Evolutionary conservation across 2,329 filamentous ascomycete genomes (phyloP), one percentile per base, ranked within the genome.

Genomic region (Cladophialophora exuberans): DNA sequence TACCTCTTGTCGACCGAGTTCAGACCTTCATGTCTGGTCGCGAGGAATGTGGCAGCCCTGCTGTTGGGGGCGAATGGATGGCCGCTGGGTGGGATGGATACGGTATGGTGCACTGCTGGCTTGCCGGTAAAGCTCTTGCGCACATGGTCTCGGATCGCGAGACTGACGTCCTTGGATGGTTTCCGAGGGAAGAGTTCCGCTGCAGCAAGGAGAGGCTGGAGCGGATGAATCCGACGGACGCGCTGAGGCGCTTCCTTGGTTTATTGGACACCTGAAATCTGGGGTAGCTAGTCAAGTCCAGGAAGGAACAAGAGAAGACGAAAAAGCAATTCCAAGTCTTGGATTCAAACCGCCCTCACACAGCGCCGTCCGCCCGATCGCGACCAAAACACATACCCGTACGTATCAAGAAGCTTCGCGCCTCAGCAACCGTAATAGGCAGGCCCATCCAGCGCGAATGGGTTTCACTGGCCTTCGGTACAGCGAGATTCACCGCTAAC

Each of bases 51-150:
- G 44, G 54, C 35, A 42, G 53, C 4, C 7, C 13, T 3, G 9
- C 15, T 22, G 53, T 50, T 11, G n/a, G 39, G 11, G 64, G 62
- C 6, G 67, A 69, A 47, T 69, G 65, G 66, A 63, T 69, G n/a
- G 63, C 65, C 3, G 67, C 65, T 1, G 67, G 65, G 1, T 69
- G 62, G 57, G 66, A 66, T 56, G 67, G 67, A 1, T 63, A 66
- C 45, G 67, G 68, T 2, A 69, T 69, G 68, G 59, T 58, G n/a
- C 65, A 67, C 47, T 63, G 59, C 48, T 68, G 64, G 66, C 33
- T 65, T 31, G 54, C 52, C 11, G 66, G 67, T 1, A 61, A 67
- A 48, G 66, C 64, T 4, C 42, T 68, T 28, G 66, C 63, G 13
- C 39, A 36, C 7, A 65, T 67, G 60, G 59, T 59, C 1, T 31